A percentile compares a stretch with the other conserved stretches of the same genome.
Conservation (phyloP, 2,329 filamentous ascomycete species). For the Penicillium thymicola region DNA sequence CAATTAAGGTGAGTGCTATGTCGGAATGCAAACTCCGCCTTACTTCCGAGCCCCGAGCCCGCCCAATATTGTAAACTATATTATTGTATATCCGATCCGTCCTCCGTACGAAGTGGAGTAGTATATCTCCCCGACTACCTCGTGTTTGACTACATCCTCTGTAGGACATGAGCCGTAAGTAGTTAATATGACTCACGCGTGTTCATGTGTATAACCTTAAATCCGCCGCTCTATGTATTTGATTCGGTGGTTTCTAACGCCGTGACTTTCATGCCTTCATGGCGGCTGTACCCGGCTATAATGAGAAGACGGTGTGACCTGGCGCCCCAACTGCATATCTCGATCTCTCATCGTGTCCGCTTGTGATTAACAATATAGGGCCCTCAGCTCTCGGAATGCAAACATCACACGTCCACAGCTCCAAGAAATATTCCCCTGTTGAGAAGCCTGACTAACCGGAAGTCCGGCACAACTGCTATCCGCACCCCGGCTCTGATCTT, state of each 20-base stretch:
- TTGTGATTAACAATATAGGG: background rate
- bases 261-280: background rate
- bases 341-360: background rate
- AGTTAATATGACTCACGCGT: conserved; percentile 16
- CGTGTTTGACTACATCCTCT: background rate
- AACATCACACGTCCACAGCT: background rate
- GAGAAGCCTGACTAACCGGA: conserved; percentile 8
- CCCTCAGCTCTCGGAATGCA: background rate
- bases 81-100: background rate
- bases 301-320: conserved; percentile 6
- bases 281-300: background rate
- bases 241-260: background rate
- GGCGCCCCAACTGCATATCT: background rate
- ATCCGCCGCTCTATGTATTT: background rate
- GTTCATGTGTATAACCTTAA: background rate
- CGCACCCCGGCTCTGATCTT: conserved; percentile 7
- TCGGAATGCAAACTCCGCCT: conserved; percentile 13
- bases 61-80: no score
- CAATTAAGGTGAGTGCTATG: background rate
- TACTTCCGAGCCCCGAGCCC: conserved; percentile 2
- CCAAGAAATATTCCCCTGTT: conserved; percentile 10
- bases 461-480: conserved; percentile 16
- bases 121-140: conserved; percentile 3
- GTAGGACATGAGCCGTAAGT: background rate
- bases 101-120: background rate